Evolutionary conservation across 192 early-diverging fungal genomes (phyloP), one percentile per base, ranked within the genome.

Genomic region (Coemansia sp.): DNA sequence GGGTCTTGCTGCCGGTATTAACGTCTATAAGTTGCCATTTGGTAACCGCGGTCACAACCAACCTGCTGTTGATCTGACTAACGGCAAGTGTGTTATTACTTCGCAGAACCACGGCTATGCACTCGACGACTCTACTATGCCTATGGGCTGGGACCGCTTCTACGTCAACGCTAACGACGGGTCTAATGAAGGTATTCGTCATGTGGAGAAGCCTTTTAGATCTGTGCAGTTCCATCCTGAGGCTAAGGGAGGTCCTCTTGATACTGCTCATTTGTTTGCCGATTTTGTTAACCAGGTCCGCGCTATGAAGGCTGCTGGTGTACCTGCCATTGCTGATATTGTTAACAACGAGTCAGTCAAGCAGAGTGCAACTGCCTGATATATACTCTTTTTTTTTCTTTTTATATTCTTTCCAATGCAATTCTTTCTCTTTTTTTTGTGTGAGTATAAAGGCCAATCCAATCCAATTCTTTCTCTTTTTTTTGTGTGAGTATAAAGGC

Each of bases 201-300:
- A 97, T 85, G 87, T 84, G 50, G 84, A 89, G 11, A 78, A 95
- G 16, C 97, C 97, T 18, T 94, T 92, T 78, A 97, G 96, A 76
- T 93, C 92, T 58, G 97, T 99, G 16, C 97, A 99, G 85, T 99
- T 99, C 88, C 97, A 99, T 84, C 97, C 97, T n/a, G 97, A 99
- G 83, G 91, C 93, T 7, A 91, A 89, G 20, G 93, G 96, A 7
- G 97, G 97, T 37, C 97, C 97, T 24, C 91, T 92, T 71, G 97
- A 99, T 71, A 97, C 97, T 16, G 94, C 97, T 70, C 93, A 89
- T 70, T 83, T 99, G 56, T 99, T 99, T 70, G 97, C 97, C 75
- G 87, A 93, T 29, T 99, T 98, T 70, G 92, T 99, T 67, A 76
- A 81, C 22, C 96, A 52, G 96, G 91, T 89, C 18, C 89, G 93